Evolutionary conservation across 768 basidiomycete species (phyloP).

Genomic region (Boletus reticuloceps): DNA sequence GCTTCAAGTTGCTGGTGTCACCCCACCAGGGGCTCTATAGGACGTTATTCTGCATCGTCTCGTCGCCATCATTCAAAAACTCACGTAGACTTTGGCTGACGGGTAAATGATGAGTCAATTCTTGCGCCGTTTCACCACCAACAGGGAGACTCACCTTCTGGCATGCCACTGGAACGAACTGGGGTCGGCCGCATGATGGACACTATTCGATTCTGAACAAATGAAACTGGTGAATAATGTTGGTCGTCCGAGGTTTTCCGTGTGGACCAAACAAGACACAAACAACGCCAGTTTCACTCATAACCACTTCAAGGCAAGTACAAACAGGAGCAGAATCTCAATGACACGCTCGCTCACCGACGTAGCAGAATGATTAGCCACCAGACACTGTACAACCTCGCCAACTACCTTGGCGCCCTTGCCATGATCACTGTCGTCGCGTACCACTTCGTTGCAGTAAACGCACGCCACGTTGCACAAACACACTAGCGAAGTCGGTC

Average conservation of each 20-base stretch:
- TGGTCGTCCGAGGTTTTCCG: conserved; percentile 30
- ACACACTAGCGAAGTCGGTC: neutral
- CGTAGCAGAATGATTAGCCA: conserved; percentile 66
- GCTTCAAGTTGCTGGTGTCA: conserved; percentile 62
- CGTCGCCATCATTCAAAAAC: conserved; percentile 30
- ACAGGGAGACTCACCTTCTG: conserved; percentile 59
- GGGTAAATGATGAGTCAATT: conserved; percentile 4
- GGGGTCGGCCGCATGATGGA: conserved; percentile 49
- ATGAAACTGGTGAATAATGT: too few species aligned
- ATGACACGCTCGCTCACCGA: neutral
- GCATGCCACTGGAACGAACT: conserved; percentile 71
- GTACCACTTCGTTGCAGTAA: conserved; percentile 90
- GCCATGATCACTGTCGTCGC: conserved; percentile 87
- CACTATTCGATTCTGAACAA: neutral
- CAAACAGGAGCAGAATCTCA: neutral
- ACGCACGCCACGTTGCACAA: conserved; percentile 49
- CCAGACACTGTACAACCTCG: conserved; percentile 74
- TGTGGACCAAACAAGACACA: conserved; percentile 33
- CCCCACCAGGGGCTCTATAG: conserved; percentile 90
- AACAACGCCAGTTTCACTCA: conserved; percentile 20
- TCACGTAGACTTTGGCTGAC: conserved; percentile 79
- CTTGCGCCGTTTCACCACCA: neutral
- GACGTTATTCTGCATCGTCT: conserved; percentile 1
- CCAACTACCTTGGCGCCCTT: conserved; percentile 77
- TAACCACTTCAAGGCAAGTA: conserved; percentile 12